Evolutionary conservation across 176 grass and related monocot genomes (phyloP), one percentile per base, ranked within the genome.

Genomic region (Tillandsia leiboldiana): DNA sequence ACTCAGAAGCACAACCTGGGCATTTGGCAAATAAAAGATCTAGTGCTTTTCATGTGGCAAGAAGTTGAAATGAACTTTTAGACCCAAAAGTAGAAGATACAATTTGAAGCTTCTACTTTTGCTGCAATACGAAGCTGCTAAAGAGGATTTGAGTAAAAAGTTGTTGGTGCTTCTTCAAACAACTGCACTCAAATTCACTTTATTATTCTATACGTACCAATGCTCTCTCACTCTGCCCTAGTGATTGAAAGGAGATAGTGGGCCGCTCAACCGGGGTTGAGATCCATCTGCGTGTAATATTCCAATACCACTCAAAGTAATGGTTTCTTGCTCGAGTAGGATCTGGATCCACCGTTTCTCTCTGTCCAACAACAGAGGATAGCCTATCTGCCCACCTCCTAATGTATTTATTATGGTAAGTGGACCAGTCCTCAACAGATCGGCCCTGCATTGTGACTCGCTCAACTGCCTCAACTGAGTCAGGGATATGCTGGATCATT

Each of bases 301-400:
- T 62, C 79, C 78, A 82, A 51, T 82, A 86, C 79, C 75, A 81
- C 51, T 85, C 49, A 54, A 85, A 66, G 29, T 85, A 85, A 76
- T 23, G 49, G 67, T 85, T 85, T 64, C 83, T 85, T 85, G 69
- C 49, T 33, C 23, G 64, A 59, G 51, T 74, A 61, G 70, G 51
- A 67, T 82, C 84, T 75, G 49, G 70, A 79, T 67, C 67, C 53
- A 42, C 29, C 2, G 52, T 33, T 61, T 68, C 64, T 1, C 71
- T 13, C 71, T 64, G 51, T 20, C 50, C 63, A 62, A 63, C 79
- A 50, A 75, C 52, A 11, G 75, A 63, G 10, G 64, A 67, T 11
- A 78, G 79, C 51, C 52, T 78, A 53, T 78, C 71, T 11, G 47
- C 52, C 79, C 75, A 86, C 51, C 53, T 50, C 14, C 66, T 86